These are phyloP conservation scores for Parafenestella ontariensis DNA, from an alignment of 2,329 filamentous ascomycete species.

Conservation along the genomic window DNA sequence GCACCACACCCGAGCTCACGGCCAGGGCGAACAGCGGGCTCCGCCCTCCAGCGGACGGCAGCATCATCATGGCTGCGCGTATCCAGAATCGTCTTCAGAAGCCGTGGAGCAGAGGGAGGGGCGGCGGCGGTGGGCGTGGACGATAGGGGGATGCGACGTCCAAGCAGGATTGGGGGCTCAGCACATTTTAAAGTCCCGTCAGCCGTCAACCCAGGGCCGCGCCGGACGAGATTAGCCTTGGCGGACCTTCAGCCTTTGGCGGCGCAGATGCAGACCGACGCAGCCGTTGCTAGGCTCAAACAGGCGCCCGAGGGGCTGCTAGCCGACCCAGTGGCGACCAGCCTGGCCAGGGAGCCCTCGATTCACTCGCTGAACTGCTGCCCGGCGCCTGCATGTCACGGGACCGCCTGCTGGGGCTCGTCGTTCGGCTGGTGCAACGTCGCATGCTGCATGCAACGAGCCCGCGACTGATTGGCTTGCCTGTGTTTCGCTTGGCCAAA, in stretches of 20 bases:
- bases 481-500: not conserved
- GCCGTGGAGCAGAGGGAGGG: constrained; percentile 15
- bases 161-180: constrained; percentile 22
- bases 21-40: constrained; percentile 42
- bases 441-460: not conserved
- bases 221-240: constrained; percentile 35
- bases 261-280: constrained; percentile 14
- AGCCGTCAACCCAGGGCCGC: constrained; percentile 27
- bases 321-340: constrained; percentile 2
- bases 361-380: not conserved
- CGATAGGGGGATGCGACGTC: constrained; percentile 21
- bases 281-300: constrained; percentile 19
- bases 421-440: not conserved
- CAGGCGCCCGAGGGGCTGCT: constrained; percentile 15
- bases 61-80: constrained; percentile 32
- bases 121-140: constrained; percentile 13
- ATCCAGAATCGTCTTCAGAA: constrained; percentile 5
- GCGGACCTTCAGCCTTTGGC: constrained; percentile 24
- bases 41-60: constrained; percentile 39
- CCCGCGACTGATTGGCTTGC: not conserved
- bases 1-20: constrained; percentile 37
- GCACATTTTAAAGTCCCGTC: constrained; percentile 31
- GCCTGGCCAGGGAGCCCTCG: not conserved
- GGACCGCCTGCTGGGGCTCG: not conserved
- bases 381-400: not conserved